A percentile compares a stretch with the other conserved stretches of the same genome.
phyloP scores from a whole-genome alignment of 2,329 filamentous ascomycete genomes.

The Pestalotiopsis sp. region DNA sequence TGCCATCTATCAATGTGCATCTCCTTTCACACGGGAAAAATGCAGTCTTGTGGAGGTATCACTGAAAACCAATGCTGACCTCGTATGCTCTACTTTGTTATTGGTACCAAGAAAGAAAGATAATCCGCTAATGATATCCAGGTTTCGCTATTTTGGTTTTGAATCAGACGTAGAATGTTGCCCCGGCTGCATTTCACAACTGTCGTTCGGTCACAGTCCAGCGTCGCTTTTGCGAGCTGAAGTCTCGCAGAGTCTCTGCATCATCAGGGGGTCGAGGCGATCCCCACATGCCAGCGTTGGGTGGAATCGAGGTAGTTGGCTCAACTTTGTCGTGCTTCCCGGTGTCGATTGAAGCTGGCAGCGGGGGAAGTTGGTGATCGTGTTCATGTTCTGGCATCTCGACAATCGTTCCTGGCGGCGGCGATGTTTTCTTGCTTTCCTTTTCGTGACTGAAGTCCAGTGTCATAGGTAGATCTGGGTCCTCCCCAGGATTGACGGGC shows the following conservation, averaged over 20 bases:
- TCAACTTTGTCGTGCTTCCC: conserved; percentile 30
- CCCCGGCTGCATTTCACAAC: not conserved
- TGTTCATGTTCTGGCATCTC: not conserved
- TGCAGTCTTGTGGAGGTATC: not conserved
- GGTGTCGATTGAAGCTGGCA: not conserved
- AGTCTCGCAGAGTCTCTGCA: conserved; percentile 46
- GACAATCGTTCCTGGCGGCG: conserved; percentile 5
- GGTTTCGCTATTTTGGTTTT: not conserved
- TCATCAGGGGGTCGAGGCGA: conserved; percentile 43
- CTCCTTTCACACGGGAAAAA: not conserved
- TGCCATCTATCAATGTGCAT: not conserved
- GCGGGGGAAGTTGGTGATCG: conserved; percentile 14
- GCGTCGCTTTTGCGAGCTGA: conserved; percentile 48
- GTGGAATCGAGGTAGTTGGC: conserved; percentile 34
- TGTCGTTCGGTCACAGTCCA: conserved; percentile 56
- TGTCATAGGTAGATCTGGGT: conserved; percentile 37
- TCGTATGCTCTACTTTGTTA: not conserved
- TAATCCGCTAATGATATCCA: not conserved
- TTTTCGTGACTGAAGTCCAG: conserved; percentile 50
- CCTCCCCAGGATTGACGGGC: conserved; percentile 22
- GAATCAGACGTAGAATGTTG: not conserved
- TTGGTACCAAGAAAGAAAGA: not conserved
- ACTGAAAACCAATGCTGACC: not conserved
- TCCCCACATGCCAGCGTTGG: conserved; percentile 45
- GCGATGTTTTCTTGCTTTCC: conserved; percentile 20